Percentiles rank a stretch among this genome's conserved stretches.
Evolutionary conservation across 352 stramenopile species (phyloP).

Genomic region (Phytopythium helicoides): DNA sequence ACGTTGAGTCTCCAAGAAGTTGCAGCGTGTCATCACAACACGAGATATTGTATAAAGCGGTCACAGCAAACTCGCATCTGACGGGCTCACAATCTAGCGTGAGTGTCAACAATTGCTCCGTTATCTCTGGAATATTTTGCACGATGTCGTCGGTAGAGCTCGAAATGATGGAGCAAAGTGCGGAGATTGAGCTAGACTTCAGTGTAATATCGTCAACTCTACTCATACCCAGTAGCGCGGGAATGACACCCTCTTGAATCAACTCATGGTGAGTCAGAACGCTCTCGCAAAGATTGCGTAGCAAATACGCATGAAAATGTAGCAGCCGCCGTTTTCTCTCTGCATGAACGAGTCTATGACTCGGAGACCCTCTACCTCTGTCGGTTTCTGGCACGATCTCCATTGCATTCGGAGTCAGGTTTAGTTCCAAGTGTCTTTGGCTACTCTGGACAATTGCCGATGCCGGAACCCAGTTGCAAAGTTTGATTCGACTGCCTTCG

Average conservation of each 20-base stretch:
- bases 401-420: no score
- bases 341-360: background rate
- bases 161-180: slow-evolving; percentile 59
- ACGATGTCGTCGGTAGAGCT: slow-evolving; percentile 57
- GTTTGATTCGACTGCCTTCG: slow-evolving; percentile 60
- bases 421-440: background rate
- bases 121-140: slow-evolving; percentile 52
- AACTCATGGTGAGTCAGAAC: slow-evolving; percentile 74
- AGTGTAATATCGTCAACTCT: slow-evolving; percentile 41
- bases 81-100: slow-evolving; percentile 19
- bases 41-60: slow-evolving; percentile 73
- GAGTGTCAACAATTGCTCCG: slow-evolving; percentile 48
- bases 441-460: slow-evolving; percentile 31
- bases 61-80: slow-evolving; percentile 54
- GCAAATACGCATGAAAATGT: slow-evolving; percentile 60
- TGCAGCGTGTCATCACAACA: slow-evolving; percentile 63
- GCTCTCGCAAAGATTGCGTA: slow-evolving; percentile 72
- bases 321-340: slow-evolving; percentile 21
- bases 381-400: no score
- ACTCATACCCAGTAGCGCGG: slow-evolving; percentile 59
- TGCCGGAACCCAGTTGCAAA: slow-evolving; percentile 67
- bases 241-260: slow-evolving; percentile 52
- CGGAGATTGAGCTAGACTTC: slow-evolving; percentile 67
- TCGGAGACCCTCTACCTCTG: no score
- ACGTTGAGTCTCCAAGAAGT: slow-evolving; percentile 32